These are phyloP conservation scores for Rhododendron simsii DNA, from an alignment of 148 eudicot species.

Conservation along the genomic window DNA sequence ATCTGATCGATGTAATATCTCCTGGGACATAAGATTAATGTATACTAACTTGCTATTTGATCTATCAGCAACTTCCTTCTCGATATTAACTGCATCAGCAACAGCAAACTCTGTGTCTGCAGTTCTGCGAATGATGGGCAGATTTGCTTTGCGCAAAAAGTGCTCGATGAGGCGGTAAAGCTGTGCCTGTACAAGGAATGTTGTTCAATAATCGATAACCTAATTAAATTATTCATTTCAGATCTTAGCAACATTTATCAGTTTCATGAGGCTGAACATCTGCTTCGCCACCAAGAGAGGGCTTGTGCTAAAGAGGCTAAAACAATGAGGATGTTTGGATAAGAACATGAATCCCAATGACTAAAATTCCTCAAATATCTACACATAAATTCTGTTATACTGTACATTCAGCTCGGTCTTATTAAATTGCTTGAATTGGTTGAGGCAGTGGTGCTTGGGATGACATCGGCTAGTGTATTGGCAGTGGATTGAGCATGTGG, in stretches of 20 bases:
- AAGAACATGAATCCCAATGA: neutral
- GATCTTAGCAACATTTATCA: neutral
- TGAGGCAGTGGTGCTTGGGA: neutral
- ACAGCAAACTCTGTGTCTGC: slow-evolving; percentile 90
- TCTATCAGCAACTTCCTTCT: slow-evolving; percentile 71
- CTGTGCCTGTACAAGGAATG: slow-evolving; percentile 58
- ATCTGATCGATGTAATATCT: slow-evolving; percentile 42
- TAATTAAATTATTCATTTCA: neutral
- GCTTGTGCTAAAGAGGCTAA: neutral
- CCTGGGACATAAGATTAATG: slow-evolving; percentile 81
- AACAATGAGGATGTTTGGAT: neutral
- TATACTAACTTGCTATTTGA: slow-evolving; percentile 88
- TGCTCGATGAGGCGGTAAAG: slow-evolving; percentile 90
- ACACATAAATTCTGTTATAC: neutral
- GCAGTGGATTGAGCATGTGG: neutral
- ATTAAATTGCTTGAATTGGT: neutral
- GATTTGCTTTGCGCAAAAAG: slow-evolving; percentile 68
- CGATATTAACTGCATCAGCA: slow-evolving; percentile 92
- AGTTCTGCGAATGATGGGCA: slow-evolving; percentile 53
- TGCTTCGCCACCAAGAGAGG: neutral
- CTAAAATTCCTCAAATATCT: neutral
- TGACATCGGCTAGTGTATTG: neutral
- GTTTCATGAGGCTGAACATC: neutral
- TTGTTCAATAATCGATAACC: slow-evolving; percentile 10
- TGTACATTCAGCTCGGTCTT: neutral